These are phyloP conservation scores for Komagataea norvegica DNA, from an alignment of 1,139 yeast species.

Conservation along the genomic window DNA sequence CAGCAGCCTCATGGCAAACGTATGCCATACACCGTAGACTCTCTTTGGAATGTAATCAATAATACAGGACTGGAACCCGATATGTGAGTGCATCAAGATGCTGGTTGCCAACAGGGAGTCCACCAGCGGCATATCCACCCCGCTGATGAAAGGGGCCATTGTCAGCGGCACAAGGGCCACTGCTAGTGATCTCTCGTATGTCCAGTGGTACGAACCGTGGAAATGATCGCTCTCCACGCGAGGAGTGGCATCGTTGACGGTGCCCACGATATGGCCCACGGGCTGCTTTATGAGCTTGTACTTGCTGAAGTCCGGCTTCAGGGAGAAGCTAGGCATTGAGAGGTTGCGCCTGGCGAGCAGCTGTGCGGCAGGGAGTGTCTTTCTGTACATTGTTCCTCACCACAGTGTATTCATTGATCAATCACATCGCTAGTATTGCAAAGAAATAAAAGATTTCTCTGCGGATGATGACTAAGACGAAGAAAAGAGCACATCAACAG, in stretches of 20 bases:
- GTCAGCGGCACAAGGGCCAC: constrained; percentile 71
- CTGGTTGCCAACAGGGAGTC: constrained; percentile 66
- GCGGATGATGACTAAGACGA: too few relatives aligned
- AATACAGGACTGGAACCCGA: constrained; percentile 83
- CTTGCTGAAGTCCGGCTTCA: constrained; percentile 44
- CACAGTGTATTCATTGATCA: too few relatives aligned
- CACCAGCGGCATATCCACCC: constrained; percentile 58
- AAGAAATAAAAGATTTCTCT: too few relatives aligned
- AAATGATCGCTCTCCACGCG: constrained; percentile 54
- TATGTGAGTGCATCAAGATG: constrained; percentile 67
- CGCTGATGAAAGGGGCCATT: constrained; percentile 65
- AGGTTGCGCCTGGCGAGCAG: constrained; percentile 10
- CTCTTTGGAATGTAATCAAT: constrained; percentile 85
- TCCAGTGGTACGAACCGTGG: constrained; percentile 90
- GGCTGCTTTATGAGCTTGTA: constrained; percentile 55
- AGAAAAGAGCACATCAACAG: too few relatives aligned
- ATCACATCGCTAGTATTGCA: too few relatives aligned
- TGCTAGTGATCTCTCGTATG: constrained; percentile 68
- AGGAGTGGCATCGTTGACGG: constrained; percentile 76
- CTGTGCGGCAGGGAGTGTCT: not conserved
- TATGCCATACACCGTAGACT: constrained; percentile 71
- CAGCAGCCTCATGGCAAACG: constrained; percentile 56
- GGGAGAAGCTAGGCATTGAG: constrained; percentile 12
- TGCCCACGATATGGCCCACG: constrained; percentile 63
- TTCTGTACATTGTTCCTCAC: too few relatives aligned